Evolutionary conservation across 345 rosid species (phyloP).

Genomic region (sweet orange (Citrus sinensis)): DVS_A1.0 CM039169.1:9941001-9941500

Average conservation of each 20-base stretch:
- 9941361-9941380: not conserved
- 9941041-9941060: no score
- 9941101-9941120: not conserved
- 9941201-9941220: not conserved
- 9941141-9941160: not conserved
- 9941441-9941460: no score
- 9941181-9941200: not conserved
- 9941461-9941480: no score
- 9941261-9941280: no score
- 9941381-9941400: no score
- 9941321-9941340: not conserved
- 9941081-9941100: not conserved
- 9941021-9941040: not conserved
- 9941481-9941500: no score
- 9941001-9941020: not conserved
- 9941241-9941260: not conserved
- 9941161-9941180: not conserved
- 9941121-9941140: not conserved
- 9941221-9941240: not conserved
- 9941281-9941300: not conserved
- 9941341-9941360: not conserved
- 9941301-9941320: not conserved
- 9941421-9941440: no score
- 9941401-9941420: no score
- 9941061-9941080: no score